Evolutionary conservation across 208 protist genomes (phyloP), one percentile per base, ranked within the genome.

Genomic region (Phytomonas francai): DNA sequence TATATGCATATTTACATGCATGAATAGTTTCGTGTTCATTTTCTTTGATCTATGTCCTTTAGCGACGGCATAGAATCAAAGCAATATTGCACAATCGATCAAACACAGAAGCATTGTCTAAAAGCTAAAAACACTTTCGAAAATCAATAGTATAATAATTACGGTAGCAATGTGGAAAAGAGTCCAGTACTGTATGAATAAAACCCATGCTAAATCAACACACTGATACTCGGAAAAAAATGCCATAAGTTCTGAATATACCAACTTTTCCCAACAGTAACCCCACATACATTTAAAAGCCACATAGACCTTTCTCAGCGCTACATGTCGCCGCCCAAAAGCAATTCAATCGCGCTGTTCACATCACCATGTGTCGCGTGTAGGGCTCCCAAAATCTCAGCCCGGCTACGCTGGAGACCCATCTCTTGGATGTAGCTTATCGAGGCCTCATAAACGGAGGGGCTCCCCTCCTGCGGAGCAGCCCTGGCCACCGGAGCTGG

Each of bases 351-450:
- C 32, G 87, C 87, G 42, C 59, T 68, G 57, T 87, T 77, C 30
- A 85, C 77, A 31, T 85, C 74, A 4, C 83, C 83, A 49, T 75
- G 71, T 22, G 79, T 51, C 54, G 70, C 74, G 51, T 68, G 65
- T n/a, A 92, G 74, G 42, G 79, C 87, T 0, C 31, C 60, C 8
- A 54, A 51, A 64, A 89, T 84, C 25, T 82, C 73, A 2, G 79
- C 80, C 3, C 69, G 73, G 8, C 72, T 64, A 58, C 74, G 76
- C n/a, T 65, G 59, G 36, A 92, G 62, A 30, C 81, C 83, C 19
- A 92, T 78, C 65, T 84, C 80, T 51, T 78, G 67, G 27, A 91
- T 80, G 22, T 80, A 70, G 16, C 62, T 66, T 31, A 88, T 67
- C 3, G 51, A 61, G 33, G 71, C 70, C 36, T 81, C 79, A 8